phyloP scores from a whole-genome alignment of 2,329 filamentous ascomycete species.

The Sclerotinia glacialis region DNA sequence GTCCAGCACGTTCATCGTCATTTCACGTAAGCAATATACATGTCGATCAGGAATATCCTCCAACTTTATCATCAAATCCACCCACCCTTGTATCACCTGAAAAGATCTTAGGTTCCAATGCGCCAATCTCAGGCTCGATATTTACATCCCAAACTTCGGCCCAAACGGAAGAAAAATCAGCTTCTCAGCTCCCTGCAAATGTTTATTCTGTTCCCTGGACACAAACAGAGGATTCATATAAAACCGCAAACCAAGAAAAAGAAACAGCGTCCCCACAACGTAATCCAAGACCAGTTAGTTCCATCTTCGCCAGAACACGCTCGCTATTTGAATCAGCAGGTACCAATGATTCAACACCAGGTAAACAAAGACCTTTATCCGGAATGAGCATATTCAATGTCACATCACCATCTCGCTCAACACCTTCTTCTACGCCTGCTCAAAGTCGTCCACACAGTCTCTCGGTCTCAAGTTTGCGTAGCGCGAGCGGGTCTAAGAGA shows the following conservation, averaged over 20 bases:
- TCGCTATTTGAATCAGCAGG: slow-evolving; percentile 32
- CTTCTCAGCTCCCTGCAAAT: not conserved
- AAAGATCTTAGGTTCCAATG: slow-evolving; percentile 8
- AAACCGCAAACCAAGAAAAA: not conserved
- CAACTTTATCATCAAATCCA: not conserved
- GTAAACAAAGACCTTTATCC: slow-evolving; percentile 14
- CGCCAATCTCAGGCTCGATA: not conserved
- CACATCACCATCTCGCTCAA: not conserved
- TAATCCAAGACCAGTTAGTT: slow-evolving; percentile 22
- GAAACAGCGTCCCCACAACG: not conserved
- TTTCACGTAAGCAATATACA: slow-evolving; percentile 17
- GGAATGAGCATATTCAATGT: slow-evolving; percentile 9
- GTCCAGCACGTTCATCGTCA: slow-evolving; percentile 3
- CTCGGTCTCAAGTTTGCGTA: not conserved
- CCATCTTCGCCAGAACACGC: slow-evolving; percentile 34
- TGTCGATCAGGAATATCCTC: slow-evolving; percentile 15
- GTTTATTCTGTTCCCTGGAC: slow-evolving; percentile 16
- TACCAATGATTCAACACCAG: slow-evolving; percentile 11
- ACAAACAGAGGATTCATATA: not conserved
- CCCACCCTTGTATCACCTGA: not conserved
- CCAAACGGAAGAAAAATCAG: not conserved
- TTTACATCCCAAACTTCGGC: not conserved
- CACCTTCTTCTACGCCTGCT: not conserved
- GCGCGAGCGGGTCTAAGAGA: not conserved
- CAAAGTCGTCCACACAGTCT: slow-evolving; percentile 15